These are phyloP conservation scores for Ophiostoma angusticollis DNA, from an alignment of 2,329 filamentous ascomycete species.

Conservation along the genomic window DNA sequence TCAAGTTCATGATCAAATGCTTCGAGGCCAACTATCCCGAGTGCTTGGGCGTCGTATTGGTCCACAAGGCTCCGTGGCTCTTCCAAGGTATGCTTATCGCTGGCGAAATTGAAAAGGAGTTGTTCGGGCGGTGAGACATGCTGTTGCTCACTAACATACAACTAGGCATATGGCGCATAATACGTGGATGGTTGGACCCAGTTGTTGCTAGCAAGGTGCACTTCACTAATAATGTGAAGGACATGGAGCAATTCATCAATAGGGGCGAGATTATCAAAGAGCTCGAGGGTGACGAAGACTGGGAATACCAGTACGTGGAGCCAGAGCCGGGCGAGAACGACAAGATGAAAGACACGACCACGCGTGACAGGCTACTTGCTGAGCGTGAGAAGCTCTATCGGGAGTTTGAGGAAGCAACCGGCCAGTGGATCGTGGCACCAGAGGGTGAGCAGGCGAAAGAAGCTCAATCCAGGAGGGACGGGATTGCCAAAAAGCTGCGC, in stretches of 20 bases:
- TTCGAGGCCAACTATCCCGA: constrained; percentile 99
- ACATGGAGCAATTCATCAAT: constrained; percentile 66
- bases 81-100: constrained; percentile 83
- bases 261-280: constrained; percentile 62
- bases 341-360: constrained; percentile 51
- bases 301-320: constrained; percentile 72
- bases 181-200: constrained; percentile 90
- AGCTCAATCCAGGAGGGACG: constrained; percentile 44
- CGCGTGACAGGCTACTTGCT: constrained; percentile 48
- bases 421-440: constrained; percentile 56
- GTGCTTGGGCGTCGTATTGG: constrained; percentile 73
- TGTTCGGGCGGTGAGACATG: constrained; percentile 2
- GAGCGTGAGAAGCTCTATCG: constrained; percentile 54
- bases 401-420: constrained; percentile 61
- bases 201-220: constrained; percentile 91
- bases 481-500: constrained; percentile 49
- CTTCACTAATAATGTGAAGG: constrained; percentile 72
- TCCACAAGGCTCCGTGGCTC: constrained; percentile 94
- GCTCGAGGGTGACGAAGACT: constrained; percentile 75
- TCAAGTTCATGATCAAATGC: constrained; percentile 99
- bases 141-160: constrained; percentile 2
- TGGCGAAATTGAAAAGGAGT: too few relatives aligned
- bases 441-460: constrained; percentile 32
- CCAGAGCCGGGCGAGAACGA: constrained; percentile 65
- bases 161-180: constrained; percentile 85